Base-by-base conservation (phyloP, 2,329 filamentous ascomycete species). In the Hypoxylon sp. region DNA sequence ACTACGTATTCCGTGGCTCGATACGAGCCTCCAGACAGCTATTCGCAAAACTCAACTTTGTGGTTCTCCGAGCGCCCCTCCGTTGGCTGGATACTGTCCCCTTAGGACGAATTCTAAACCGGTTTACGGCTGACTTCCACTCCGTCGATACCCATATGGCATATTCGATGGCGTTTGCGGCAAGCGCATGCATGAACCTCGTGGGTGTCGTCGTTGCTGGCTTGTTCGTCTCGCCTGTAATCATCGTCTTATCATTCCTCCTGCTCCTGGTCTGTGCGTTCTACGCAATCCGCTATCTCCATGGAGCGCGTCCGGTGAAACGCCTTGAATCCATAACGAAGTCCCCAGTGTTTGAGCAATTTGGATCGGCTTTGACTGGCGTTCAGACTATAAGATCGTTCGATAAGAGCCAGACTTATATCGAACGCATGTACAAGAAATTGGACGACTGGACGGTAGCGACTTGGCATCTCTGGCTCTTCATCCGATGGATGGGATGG, bases 81-180 rank as follows among this genome's bases (percentile, higher is more conserved):
- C 84, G 91, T 67, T 94, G 91, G 91, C 84, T 95, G 38, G 92
- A 95, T 75, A 94, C 92, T 0, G 90, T 93, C 0, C 93, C 93
- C 0, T 83, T 93, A 1, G 92, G 92, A 1, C 87, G 92, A 49
- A 87, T 94, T 38, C 82, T 94, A 19, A 95, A 95, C 79, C 86
- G 92, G 1, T 93, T 94, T 77, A 93, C 91, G 0, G 84, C 90
- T 2, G 92, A 95, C 78, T 94, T 95, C 78, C 88, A 90, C 72
- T 85, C 89, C 43, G 86, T 94, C 52, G 92, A 95, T 79, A 89
- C 86, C 5, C 84, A 87, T 36, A 81, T 94, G 53, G 87, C 89
- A 5, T 86, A 86, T 70, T 87, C 91, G 55, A 77, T 93, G 67
- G 85, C 84, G 4, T 88, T 89, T 71, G 84, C 88, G 32, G 80